Percentiles rank a stretch among this genome's conserved stretches.
Conservation (phyloP, 306 rosid species). For the Amphicarpaea edgeworthii region DNA sequence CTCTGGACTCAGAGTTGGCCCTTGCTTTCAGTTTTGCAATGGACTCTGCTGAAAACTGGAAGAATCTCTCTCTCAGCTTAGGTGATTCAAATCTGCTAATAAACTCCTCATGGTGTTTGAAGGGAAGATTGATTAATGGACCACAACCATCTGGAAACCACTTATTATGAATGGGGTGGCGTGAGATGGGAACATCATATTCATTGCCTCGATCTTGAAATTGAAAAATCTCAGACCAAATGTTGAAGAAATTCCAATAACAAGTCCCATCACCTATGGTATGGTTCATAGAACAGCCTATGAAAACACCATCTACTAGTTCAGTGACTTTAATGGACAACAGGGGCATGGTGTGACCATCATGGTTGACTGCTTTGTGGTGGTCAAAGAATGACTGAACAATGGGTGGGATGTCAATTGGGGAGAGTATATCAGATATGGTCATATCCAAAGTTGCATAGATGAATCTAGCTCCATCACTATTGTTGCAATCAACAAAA, state of each 20-base stretch:
- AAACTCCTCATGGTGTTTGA: conserved; percentile 53
- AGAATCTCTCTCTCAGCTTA: conserved; percentile 57
- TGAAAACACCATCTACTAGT: conserved; percentile 60
- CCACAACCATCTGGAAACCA: conserved; percentile 60
- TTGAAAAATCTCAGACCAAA: conserved; percentile 64
- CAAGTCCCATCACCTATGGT: conserved; percentile 59
- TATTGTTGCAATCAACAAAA: conserved; percentile 50
- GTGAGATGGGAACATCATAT: conserved; percentile 19
- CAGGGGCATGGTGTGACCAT: conserved; percentile 61
- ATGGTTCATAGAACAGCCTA: conserved; percentile 71
- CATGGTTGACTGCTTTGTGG: conserved; percentile 61
- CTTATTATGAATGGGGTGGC: conserved; percentile 50
- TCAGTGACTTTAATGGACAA: conserved; percentile 64
- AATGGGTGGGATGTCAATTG: conserved; percentile 55
- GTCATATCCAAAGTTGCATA: conserved; percentile 56
- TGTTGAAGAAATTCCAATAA: conserved; percentile 64
- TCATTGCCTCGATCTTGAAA: conserved; percentile 10
- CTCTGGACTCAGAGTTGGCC: conserved; percentile 54
- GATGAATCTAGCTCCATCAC: conserved; percentile 58
- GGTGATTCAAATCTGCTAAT: conserved; percentile 56
- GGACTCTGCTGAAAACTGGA: conserved; percentile 62
- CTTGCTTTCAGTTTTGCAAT: conserved; percentile 62
- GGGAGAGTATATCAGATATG: conserved; percentile 60
- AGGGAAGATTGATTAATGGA: conserved; percentile 55
- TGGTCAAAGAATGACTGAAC: conserved; percentile 65